Evolutionary conservation across 2,329 filamentous ascomycete species (phyloP).

Genomic region (Thelonectria olida): DNA sequence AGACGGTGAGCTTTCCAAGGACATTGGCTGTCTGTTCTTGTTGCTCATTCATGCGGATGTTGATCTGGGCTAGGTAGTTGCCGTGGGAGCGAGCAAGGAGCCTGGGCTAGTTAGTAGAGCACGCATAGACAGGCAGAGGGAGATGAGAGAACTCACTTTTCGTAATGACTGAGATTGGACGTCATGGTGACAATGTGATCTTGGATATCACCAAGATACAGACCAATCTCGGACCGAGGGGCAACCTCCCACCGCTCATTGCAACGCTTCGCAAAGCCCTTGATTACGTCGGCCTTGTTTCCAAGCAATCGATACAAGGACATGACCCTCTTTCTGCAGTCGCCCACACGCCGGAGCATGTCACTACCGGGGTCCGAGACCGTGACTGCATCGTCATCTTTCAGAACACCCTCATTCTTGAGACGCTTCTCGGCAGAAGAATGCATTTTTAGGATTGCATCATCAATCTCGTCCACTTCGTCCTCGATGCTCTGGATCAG

Average conservation of each 20-base stretch:
- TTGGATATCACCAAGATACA: slow-evolving; percentile 97
- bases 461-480: slow-evolving; percentile 97
- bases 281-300: slow-evolving; percentile 99
- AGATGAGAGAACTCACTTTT: slow-evolving; percentile 72
- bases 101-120: slow-evolving; percentile 54
- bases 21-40: slow-evolving; percentile 96
- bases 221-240: slow-evolving; percentile 92
- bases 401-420: slow-evolving; percentile 56
- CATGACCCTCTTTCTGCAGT: slow-evolving; percentile 98
- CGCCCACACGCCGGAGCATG: slow-evolving; percentile 92
- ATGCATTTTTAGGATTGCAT: slow-evolving; percentile 86
- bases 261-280: slow-evolving; percentile 97
- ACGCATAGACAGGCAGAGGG: neutral
- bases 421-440: slow-evolving; percentile 59
- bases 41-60: slow-evolving; percentile 98
- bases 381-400: slow-evolving; percentile 55
- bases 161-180: slow-evolving; percentile 92
- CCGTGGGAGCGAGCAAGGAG: slow-evolving; percentile 90
- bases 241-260: slow-evolving; percentile 98
- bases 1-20: slow-evolving; percentile 90
- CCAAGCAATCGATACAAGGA: slow-evolving; percentile 89
- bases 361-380: slow-evolving; percentile 67
- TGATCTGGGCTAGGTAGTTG: slow-evolving; percentile 99
- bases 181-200: slow-evolving; percentile 99
- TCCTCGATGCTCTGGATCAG: slow-evolving; percentile 93